Conservation (phyloP, 2,329 filamentous ascomycete species). For the Bertia moriformis region DNA sequence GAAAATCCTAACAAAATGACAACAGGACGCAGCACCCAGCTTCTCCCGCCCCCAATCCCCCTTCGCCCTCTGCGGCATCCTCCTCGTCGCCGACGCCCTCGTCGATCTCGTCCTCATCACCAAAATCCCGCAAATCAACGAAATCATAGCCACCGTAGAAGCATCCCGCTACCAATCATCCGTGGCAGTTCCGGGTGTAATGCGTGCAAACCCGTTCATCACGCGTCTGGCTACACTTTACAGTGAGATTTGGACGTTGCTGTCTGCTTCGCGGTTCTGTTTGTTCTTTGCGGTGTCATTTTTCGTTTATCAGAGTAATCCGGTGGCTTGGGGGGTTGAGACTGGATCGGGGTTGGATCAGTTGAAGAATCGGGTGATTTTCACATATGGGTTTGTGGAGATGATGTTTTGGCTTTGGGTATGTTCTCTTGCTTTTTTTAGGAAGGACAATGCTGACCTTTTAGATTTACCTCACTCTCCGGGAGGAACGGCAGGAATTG, state of each 20-base stretch:
- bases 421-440: background rate
- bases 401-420: constrained; percentile 1
- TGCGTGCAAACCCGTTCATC: background rate
- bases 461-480: background rate
- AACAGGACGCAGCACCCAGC: background rate
- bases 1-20: too few species aligned
- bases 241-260: background rate
- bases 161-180: background rate
- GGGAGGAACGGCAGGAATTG: constrained; percentile 1
- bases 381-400: background rate
- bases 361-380: background rate
- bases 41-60: constrained; percentile 1
- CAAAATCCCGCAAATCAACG: background rate
- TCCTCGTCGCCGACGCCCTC: background rate
- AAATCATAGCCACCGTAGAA: background rate
- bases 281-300: background rate
- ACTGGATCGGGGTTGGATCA: background rate
- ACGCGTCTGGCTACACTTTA: background rate
- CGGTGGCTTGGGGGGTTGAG: background rate
- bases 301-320: background rate
- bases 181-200: background rate
- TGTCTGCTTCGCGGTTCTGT: background rate
- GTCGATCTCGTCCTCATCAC: background rate
- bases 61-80: background rate
- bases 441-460: background rate